Conservation (phyloP, 805 yeast species). For the Candida mattraensis region DNA sequence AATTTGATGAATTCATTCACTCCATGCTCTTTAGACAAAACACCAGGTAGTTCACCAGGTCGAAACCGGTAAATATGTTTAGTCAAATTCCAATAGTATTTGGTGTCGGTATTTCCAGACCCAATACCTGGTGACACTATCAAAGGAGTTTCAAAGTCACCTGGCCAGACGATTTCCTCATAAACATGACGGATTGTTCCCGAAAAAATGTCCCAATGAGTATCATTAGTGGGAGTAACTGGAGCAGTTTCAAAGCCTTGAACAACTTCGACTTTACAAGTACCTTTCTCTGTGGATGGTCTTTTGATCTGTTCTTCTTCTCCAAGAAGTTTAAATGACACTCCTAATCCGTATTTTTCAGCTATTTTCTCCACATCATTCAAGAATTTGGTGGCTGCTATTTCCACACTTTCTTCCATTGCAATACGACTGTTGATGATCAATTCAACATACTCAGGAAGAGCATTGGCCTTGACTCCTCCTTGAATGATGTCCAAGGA, state of each 20-base stretch:
- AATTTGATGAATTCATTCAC: constrained; percentile 60
- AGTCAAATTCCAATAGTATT: constrained; percentile 58
- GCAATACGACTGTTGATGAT: constrained; percentile 48
- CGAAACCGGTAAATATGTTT: constrained; percentile 57
- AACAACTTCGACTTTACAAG: constrained; percentile 12
- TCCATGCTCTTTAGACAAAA: constrained; percentile 52
- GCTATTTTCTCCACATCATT: constrained; percentile 30
- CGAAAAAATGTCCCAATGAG: constrained; percentile 43
- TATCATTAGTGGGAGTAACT: constrained; percentile 44
- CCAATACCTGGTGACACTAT: constrained; percentile 58
- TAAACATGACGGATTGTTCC: constrained; percentile 47
- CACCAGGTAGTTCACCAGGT: constrained; percentile 40
- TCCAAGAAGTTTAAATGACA: constrained; percentile 5
- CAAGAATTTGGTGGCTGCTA: background rate
- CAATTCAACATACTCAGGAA: constrained; percentile 47
- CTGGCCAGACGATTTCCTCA: constrained; percentile 43
- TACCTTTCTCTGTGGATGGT: constrained; percentile 30
- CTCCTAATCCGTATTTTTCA: constrained; percentile 37
- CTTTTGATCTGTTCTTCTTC: constrained; percentile 22
- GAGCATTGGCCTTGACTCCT: constrained; percentile 50
- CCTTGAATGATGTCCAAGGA: constrained; percentile 48
- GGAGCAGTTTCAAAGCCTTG: constrained; percentile 49
- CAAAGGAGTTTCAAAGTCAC: constrained; percentile 29
- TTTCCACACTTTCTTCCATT: constrained; percentile 37
- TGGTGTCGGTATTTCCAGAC: constrained; percentile 69